These are phyloP conservation scores for Coemansia sp. DNA, from an alignment of 192 early-diverging fungal species.

Conservation along the genomic window DNA sequence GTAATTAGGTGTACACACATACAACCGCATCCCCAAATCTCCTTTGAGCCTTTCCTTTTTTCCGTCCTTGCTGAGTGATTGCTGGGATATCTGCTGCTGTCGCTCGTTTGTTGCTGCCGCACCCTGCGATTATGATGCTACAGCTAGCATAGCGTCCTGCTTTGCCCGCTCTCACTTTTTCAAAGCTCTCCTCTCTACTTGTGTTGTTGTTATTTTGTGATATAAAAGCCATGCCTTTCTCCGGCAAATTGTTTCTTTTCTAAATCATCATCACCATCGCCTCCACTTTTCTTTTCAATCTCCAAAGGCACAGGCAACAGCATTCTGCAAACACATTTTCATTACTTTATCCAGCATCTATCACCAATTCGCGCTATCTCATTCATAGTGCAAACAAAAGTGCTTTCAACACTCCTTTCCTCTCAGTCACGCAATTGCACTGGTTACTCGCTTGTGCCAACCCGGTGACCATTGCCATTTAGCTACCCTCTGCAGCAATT, in stretches of 20 bases:
- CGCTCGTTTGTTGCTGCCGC: constrained; percentile 3
- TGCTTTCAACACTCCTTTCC: neutral
- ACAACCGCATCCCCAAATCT: neutral
- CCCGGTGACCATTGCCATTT: neutral
- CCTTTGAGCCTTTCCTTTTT: constrained; percentile 2
- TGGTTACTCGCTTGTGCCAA: constrained; percentile 2
- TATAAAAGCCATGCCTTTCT: constrained; percentile 4
- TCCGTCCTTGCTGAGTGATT: neutral
- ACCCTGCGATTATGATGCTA: constrained; percentile 4
- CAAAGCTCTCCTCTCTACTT: constrained; percentile 1
- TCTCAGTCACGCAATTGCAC: neutral
- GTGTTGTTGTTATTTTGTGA: constrained; percentile 3
- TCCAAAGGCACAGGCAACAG: constrained; percentile 2
- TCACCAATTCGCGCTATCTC: neutral
- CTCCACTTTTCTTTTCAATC: constrained; percentile 1
- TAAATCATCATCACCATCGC: neutral
- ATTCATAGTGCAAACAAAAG: constrained; percentile 3
- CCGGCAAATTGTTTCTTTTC: neutral
- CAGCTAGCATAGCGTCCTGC: neutral
- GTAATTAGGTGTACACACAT: constrained; percentile 7
- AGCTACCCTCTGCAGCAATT: constrained; percentile 1
- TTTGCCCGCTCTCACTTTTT: neutral
- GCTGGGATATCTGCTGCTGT: constrained; percentile 6
- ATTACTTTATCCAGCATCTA: neutral
- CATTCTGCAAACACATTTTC: neutral